phyloP scores from a whole-genome alignment of 306 rosid species.

The Ammopiptanthus mongolicus region DNA sequence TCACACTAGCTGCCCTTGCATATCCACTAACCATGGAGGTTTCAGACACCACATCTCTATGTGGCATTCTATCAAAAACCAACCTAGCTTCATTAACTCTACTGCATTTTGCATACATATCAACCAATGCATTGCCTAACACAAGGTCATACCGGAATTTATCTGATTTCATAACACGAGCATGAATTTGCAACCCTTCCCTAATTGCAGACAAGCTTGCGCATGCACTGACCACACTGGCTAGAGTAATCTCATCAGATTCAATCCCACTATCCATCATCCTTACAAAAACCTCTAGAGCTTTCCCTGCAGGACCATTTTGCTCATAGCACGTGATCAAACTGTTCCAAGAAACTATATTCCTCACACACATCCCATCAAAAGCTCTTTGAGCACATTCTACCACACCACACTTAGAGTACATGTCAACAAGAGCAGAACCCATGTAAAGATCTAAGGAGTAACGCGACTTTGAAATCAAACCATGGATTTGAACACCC shows the following conservation, averaged over 20 bases:
- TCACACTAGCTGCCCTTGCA: constrained; percentile 50
- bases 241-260: constrained; percentile 51
- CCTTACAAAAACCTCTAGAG: constrained; percentile 44
- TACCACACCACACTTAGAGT: constrained; percentile 48
- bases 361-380: constrained; percentile 46
- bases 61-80: constrained; percentile 52
- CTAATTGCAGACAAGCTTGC: constrained; percentile 42
- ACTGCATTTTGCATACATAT: constrained; percentile 55
- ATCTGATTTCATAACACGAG: constrained; percentile 34
- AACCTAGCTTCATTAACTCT: constrained; percentile 42
- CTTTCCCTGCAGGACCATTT: constrained; percentile 47
- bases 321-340: constrained; percentile 63
- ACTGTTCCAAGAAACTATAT: constrained; percentile 58
- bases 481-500: constrained; percentile 51
- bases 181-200: constrained; percentile 54
- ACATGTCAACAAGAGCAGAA: constrained; percentile 56
- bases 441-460: constrained; percentile 43
- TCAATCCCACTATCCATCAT: constrained; percentile 48
- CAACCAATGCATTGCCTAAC: constrained; percentile 54
- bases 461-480: constrained; percentile 31
- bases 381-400: constrained; percentile 43
- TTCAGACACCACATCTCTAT: constrained; percentile 50
- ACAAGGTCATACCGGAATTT: constrained; percentile 43
- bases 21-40: constrained; percentile 59
- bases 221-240: constrained; percentile 60